Evolutionary conservation across 305 asterid species (phyloP), one percentile per base, ranked within the genome.

Genomic region (Nicotiana rustica): DNA sequence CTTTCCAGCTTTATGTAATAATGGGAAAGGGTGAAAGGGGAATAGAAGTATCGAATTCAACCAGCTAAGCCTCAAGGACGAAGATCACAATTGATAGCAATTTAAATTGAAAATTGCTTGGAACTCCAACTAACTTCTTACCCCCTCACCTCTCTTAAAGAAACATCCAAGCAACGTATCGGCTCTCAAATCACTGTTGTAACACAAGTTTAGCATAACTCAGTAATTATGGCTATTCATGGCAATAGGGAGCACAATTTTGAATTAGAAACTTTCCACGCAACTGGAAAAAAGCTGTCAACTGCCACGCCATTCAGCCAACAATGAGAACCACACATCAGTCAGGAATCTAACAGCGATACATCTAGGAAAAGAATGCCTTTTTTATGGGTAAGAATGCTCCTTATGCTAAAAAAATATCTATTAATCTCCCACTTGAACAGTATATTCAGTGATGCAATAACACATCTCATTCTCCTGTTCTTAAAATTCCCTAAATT

Each of bases 121-220:
- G 36, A 44, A 70, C 78, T 71, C 60, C 78, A 71, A 71, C 78
- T 6, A 71, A 71, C 78, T 71, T 71, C 3, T 44, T 71, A 69
- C 77, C n/a, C 77, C 57, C 57, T 69, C 77, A 69, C 77, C 77
- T 69, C 77, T 69, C 33, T 69, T 68, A 38, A n/a, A 69, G 57
- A 71, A 71, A 44, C 18, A 71, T 47, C 35, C 60, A 71, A 71
- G 38, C 25, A 31, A 71, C 3, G 61, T 5, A 71, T 44, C 19
- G 6, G 19, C 19, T 71, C 78, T 71, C 49, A 59, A 5, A 44
- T 71, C 38, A 47, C 57, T 69, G 0, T 56, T 19, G 59, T 41
- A 69, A 70, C 10, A 70, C 59, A 44, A 4, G 67, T 44, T 69
- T 4, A 18, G 49, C 10, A 0, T 41, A 44, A 41, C 78, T 18